phyloP scores from a whole-genome alignment of 306 rosid genomes.

The Gillenia trifoliata region DNA sequence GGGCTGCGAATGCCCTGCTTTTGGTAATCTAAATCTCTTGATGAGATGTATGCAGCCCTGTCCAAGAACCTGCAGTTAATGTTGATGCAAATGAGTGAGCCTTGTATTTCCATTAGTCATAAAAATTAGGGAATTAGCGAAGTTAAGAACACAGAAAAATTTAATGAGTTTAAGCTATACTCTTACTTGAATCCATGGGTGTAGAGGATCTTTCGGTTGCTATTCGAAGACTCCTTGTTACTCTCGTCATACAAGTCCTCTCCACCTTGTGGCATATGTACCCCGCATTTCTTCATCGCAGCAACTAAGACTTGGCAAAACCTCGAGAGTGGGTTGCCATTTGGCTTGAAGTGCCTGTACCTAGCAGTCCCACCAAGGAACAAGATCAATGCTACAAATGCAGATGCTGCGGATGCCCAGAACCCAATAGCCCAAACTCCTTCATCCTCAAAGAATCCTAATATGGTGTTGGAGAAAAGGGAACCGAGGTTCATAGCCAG shows the following conservation, averaged over 20 bases:
- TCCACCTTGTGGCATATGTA: constrained; percentile 51
- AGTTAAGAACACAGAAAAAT: background rate
- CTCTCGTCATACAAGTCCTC: constrained; percentile 42
- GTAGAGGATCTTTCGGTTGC: constrained; percentile 71
- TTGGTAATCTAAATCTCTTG: constrained; percentile 63
- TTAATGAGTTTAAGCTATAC: constrained; percentile 3
- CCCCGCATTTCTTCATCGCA: constrained; percentile 60
- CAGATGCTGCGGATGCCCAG: constrained; percentile 81
- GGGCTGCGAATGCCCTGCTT: constrained; percentile 38
- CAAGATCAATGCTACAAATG: constrained; percentile 73
- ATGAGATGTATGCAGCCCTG: constrained; percentile 77
- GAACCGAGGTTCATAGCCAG: constrained; percentile 89
- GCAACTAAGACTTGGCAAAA: constrained; percentile 80
- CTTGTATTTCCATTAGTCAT: background rate
- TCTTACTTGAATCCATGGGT: constrained; percentile 95
- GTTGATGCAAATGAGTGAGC: background rate
- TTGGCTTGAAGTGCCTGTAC: constrained; percentile 88
- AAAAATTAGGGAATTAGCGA: background rate
- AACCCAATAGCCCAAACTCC: constrained; percentile 94
- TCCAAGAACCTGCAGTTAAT: constrained; percentile 73
- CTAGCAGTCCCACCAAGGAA: constrained; percentile 76
- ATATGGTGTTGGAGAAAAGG: constrained; percentile 91
- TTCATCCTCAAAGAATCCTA: constrained; percentile 80
- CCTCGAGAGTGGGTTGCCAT: constrained; percentile 88
- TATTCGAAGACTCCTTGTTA: constrained; percentile 40